Conservation (phyloP, 2,329 filamentous ascomycete genomes). For the Cladosporium sp. region DNA sequence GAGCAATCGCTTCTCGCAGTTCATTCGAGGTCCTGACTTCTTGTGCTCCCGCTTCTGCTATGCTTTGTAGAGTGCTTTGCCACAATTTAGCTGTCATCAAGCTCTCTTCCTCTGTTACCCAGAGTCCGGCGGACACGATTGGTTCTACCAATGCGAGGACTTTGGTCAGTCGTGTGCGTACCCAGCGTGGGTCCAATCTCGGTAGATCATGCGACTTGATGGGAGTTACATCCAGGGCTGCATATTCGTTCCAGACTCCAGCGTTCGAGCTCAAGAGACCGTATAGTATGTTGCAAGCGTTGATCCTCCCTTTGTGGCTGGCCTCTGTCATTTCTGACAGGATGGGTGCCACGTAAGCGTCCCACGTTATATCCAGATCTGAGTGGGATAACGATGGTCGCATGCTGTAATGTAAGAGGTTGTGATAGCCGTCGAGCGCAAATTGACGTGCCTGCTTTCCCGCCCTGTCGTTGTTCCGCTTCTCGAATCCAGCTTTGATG, state of each 20-base stretch:
- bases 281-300: conserved; percentile 71
- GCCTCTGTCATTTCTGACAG: conserved; percentile 58
- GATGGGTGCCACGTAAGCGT: conserved; percentile 67
- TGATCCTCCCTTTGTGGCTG: conserved; percentile 52
- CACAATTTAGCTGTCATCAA: conserved; percentile 31
- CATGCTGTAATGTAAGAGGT: conserved; percentile 79
- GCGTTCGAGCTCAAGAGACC: conserved; percentile 64
- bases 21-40: conserved; percentile 88
- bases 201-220: conserved; percentile 75
- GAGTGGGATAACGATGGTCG: conserved; percentile 65
- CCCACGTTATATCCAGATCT: conserved; percentile 78
- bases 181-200: conserved; percentile 81
- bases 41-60: conserved; percentile 71
- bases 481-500: conserved; percentile 66
- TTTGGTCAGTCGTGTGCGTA: conserved; percentile 67
- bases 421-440: conserved; percentile 72
- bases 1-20: conserved; percentile 75
- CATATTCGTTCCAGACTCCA: conserved; percentile 71
- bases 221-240: conserved; percentile 55
- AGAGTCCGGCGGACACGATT: conserved; percentile 53
- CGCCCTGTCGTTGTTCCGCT: conserved; percentile 58
- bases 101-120: conserved; percentile 21
- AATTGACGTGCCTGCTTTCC: conserved; percentile 52
- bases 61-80: conserved; percentile 57
- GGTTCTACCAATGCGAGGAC: conserved; percentile 65